Percentiles rank a stretch among this genome's conserved stretches.
Conservation (phyloP, 768 basidiomycete species). For the Kockovaella imperatae region DNA sequence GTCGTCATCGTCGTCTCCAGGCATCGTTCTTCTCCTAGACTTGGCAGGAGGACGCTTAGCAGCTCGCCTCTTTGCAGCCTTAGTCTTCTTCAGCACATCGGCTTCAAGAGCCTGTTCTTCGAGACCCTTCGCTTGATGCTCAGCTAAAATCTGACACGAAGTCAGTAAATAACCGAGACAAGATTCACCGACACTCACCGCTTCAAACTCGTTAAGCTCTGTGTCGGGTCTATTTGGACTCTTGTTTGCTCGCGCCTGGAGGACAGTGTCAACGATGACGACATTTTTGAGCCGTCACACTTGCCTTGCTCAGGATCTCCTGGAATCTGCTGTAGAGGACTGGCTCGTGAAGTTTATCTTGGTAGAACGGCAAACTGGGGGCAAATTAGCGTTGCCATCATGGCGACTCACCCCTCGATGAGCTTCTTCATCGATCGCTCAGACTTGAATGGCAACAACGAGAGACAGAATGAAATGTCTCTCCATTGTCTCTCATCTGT, state of each 20-base stretch:
- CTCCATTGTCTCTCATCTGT: conserved; percentile 92
- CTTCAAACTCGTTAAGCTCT: conserved; percentile 90
- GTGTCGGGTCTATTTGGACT: conserved; percentile 84
- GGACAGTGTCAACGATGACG: not conserved
- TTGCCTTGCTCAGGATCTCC: conserved; percentile 83
- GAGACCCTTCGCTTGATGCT: conserved; percentile 72
- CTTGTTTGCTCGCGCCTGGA: conserved; percentile 78
- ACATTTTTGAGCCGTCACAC: too few relatives aligned
- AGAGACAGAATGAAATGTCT: conserved; percentile 91
- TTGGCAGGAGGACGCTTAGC: conserved; percentile 20
- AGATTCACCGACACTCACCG: conserved; percentile 47
- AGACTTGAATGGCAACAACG: conserved; percentile 90
- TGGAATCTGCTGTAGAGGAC: conserved; percentile 70
- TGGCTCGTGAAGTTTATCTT: conserved; percentile 89
- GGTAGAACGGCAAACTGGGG: conserved; percentile 69
- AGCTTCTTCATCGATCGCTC: conserved; percentile 94
- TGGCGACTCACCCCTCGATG: conserved; percentile 58
- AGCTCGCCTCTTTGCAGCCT: conserved; percentile 55
- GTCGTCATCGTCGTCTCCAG: conserved; percentile 1
- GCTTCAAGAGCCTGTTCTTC: conserved; percentile 88
- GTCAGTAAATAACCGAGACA: not conserved
- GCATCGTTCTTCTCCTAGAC: conserved; percentile 1
- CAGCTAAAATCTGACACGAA: conserved; percentile 64
- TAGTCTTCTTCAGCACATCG: conserved; percentile 71
- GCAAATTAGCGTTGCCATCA: not conserved